These are phyloP conservation scores for Fragaria vesca DNA, from an alignment of 306 rosid genomes.

Conservation along the genomic window DNA sequence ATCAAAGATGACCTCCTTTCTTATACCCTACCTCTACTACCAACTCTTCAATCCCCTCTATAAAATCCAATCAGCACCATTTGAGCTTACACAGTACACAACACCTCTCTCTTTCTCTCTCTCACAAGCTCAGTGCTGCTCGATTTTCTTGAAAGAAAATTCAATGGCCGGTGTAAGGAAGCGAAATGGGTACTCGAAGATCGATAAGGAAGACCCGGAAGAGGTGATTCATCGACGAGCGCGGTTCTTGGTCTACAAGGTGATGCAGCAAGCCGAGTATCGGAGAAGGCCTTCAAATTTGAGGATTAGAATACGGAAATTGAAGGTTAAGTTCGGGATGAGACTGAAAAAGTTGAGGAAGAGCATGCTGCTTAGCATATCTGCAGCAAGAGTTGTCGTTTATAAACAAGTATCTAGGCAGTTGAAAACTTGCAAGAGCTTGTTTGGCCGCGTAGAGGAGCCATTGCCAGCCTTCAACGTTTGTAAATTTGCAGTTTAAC, in stretches of 20 bases:
- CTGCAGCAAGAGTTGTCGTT: conserved; percentile 44
- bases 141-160: conserved; percentile 15
- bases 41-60: conserved; percentile 28
- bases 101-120: conserved; percentile 15
- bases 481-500: conserved; percentile 29
- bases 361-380: conserved; percentile 38
- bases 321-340: conserved; percentile 75
- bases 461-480: conserved; percentile 40
- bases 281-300: conserved; percentile 38
- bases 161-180: conserved; percentile 32
- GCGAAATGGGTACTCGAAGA: conserved; percentile 45
- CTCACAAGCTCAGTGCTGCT: not conserved
- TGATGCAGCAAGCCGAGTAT: conserved; percentile 52
- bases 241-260: conserved; percentile 79
- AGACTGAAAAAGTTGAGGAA: conserved; percentile 66
- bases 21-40: conserved; percentile 29
- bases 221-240: conserved; percentile 58
- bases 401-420: conserved; percentile 47
- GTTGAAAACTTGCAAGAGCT: conserved; percentile 46
- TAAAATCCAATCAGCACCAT: conserved; percentile 32
- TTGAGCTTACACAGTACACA: conserved; percentile 15
- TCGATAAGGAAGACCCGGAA: conserved; percentile 79
- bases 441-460: conserved; percentile 45
- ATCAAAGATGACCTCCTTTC: conserved; percentile 41
- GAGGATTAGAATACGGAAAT: conserved; percentile 60